A percentile compares a stretch with the other conserved stretches of the same genome.
These are phyloP conservation scores for Diatrype stigma DNA, from an alignment of 2,329 filamentous ascomycete genomes.

Conservation along the genomic window DNA sequence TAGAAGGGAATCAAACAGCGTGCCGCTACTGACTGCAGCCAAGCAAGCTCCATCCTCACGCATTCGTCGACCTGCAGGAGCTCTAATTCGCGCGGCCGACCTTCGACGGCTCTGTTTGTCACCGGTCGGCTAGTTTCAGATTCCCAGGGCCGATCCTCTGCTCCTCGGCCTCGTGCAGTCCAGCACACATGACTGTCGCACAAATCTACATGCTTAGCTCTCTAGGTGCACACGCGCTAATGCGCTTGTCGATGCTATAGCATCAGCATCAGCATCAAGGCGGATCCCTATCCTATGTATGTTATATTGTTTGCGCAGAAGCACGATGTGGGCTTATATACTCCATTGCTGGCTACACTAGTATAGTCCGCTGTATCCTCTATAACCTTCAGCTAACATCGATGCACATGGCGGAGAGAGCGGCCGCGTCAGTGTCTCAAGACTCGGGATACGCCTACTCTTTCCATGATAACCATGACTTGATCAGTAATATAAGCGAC, in stretches of 20 bases:
- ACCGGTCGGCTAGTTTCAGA: slow-evolving; percentile 20
- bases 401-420: neutral
- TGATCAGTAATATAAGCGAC: neutral
- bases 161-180: slow-evolving; percentile 4
- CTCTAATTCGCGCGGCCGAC: slow-evolving; percentile 15
- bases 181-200: slow-evolving; percentile 15
- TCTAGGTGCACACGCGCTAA: slow-evolving; percentile 26
- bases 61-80: slow-evolving; percentile 29
- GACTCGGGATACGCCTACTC: neutral
- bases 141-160: slow-evolving; percentile 17
- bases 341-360: neutral
- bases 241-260: slow-evolving; percentile 23
- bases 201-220: slow-evolving; percentile 28
- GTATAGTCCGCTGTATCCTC: neutral
- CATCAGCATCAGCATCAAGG: neutral
- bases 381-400: neutral
- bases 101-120: slow-evolving; percentile 11
- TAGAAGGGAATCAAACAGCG: slow-evolving; percentile 22
- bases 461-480: neutral
- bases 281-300: neutral
- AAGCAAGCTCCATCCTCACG: slow-evolving; percentile 25
- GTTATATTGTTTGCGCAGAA: neutral
- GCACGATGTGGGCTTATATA: neutral
- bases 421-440: neutral
- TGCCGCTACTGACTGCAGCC: slow-evolving; percentile 25